A percentile compares a stretch with the other conserved stretches of the same genome.
Conservation (phyloP, 495 filamentous ascomycete species). For the Aspergillus cristatus region DNA sequence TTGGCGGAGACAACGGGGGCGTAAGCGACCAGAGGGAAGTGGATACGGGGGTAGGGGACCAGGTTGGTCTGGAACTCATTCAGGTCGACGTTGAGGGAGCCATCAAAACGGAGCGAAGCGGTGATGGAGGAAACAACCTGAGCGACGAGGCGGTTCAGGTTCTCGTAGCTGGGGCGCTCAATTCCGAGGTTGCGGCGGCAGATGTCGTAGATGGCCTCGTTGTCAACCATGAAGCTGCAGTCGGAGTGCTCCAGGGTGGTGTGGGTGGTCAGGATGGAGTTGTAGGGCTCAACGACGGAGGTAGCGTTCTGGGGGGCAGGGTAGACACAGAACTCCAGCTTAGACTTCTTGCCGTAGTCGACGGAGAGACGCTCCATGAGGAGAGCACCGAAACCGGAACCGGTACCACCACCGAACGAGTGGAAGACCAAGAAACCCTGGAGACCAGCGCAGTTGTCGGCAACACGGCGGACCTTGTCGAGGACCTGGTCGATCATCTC, state of each 20-base stretch:
- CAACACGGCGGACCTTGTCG: slow-evolving; percentile 91
- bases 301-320: slow-evolving; percentile 94
- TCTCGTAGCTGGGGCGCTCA: slow-evolving; percentile 93
- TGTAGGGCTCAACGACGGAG: slow-evolving; percentile 98
- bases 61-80: slow-evolving; percentile 99
- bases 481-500: slow-evolving; percentile 96
- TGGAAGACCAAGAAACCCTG: slow-evolving; percentile 99
- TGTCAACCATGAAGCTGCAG: slow-evolving; percentile 99
- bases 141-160: slow-evolving; percentile 96
- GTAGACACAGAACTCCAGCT: slow-evolving; percentile 99
- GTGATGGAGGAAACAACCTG: slow-evolving; percentile 99
- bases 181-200: slow-evolving; percentile 95
- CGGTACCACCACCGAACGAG: slow-evolving; percentile 98
- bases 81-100: slow-evolving; percentile 96
- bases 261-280: slow-evolving; percentile 97
- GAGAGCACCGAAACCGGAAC: slow-evolving; percentile 95
- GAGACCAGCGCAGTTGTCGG: slow-evolving; percentile 93
- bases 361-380: slow-evolving; percentile 96
- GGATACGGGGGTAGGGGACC: slow-evolving; percentile 97
- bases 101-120: slow-evolving; percentile 95
- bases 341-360: slow-evolving; percentile 99
- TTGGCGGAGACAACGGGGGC: slow-evolving; percentile 86
- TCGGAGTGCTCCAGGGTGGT: slow-evolving; percentile 98
- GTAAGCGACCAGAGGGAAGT: slow-evolving; percentile 97
- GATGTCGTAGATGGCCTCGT: slow-evolving; percentile 99